A percentile compares a stretch with the other conserved stretches of the same genome.
Conservation (phyloP, 2,329 filamentous ascomycete species). For the Aspergillus ochraceus region DNA sequence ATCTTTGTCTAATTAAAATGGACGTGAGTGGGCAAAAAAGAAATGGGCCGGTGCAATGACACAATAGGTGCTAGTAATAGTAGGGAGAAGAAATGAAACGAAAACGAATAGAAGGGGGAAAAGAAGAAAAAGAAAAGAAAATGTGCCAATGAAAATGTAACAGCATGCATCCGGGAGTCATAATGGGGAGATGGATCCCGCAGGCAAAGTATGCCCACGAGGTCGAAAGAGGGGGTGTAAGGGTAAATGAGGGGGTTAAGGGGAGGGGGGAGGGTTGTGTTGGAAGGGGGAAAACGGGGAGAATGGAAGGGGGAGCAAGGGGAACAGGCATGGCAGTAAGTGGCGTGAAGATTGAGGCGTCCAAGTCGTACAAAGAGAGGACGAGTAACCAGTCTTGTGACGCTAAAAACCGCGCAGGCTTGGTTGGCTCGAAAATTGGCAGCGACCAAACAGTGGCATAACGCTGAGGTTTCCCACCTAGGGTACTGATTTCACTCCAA, state of each 20-base stretch:
- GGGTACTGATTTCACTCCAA: constrained; percentile 6
- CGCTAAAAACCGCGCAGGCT: neutral
- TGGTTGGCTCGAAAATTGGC: neutral
- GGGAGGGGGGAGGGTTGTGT: neutral
- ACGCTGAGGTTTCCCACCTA: constrained; percentile 13
- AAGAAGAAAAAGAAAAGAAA: neutral
- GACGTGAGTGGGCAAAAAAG: constrained; percentile 18
- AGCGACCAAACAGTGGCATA: constrained; percentile 13
- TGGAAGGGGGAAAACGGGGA: neutral
- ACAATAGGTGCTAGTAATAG: constrained; percentile 13
- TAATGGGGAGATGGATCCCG: constrained; percentile 16
- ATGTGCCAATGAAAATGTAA: constrained; percentile 13
- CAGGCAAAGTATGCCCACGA: constrained; percentile 2
- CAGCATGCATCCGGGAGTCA: constrained; percentile 20
- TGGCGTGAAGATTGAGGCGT: constrained; percentile 1
- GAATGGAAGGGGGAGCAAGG: constrained; percentile 2
- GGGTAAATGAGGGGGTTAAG: neutral
- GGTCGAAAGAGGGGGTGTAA: neutral
- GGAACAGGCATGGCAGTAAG: constrained; percentile 5
- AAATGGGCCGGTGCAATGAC: constrained; percentile 4
- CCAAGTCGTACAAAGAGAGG: neutral
- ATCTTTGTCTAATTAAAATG: constrained; percentile 41
- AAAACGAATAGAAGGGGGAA: neutral
- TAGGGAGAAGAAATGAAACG: constrained; percentile 12
- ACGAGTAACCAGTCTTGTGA: constrained; percentile 1